Base-by-base conservation (phyloP, 208 protist species). In the Acanthamoeba rhysodes region DNA sequence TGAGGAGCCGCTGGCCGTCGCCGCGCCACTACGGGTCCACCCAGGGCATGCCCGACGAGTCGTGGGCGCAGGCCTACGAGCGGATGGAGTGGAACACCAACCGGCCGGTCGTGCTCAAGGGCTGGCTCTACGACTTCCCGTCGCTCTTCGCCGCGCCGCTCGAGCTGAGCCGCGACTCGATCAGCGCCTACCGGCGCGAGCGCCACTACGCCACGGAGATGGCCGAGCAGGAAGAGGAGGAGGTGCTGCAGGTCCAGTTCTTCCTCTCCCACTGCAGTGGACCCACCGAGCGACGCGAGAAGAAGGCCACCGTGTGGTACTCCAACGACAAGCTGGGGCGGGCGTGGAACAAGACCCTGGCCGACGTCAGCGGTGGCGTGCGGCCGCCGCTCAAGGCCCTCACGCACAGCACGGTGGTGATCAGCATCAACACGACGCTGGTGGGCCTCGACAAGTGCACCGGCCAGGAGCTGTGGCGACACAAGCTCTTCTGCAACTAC, bases 241-340 rank as follows among this genome's bases (percentile, higher is more conserved):
- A 88, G 50, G 53, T 88, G 22, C 80, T 57, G 10, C 80, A 88
- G 80, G 50, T 88, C n/a, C 74, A 82, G 74, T 82, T 82, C 74
- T 82, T 29, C 74, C 74, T 82, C 37, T 55, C 80, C 80, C 27
- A 88, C 80, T 82, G 64, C 59, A 32, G 24, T 29, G 32, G 29
- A 16, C 18, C 66, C 29, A 14, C 9, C 29, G 12, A 22, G 50
- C 80, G 48, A 18, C 80, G 45, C 80, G 80, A 59, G 53, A 88
- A 34, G 34, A 59, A 18, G 29, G 80, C 80, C 8, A 64, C 50
- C 29, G 80, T 88, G n/a, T 88, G 50, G 45, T 88, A 88, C 80
- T 16, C n/a, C 80, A 59, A 88, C 53, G 80, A 88, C 14, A 88
- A 64, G 80, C 50, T 18, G 4, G 80, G 80, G 3, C 64, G 80